phyloP scores from a whole-genome alignment of 305 asterid species.

The Andrographis paniculata region DNA sequence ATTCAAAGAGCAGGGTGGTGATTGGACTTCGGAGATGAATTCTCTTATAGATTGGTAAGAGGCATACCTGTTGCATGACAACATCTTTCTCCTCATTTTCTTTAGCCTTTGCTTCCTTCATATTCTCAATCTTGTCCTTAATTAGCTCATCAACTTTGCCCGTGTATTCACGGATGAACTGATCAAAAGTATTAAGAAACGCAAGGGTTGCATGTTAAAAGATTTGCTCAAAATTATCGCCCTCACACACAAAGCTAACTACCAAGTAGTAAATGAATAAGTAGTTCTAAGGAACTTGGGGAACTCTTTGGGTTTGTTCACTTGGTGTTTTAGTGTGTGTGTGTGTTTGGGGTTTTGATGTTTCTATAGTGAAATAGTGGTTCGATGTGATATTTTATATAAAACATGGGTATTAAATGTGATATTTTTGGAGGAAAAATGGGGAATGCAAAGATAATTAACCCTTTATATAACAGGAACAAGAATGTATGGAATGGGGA shows the following conservation, averaged over 20 bases:
- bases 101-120: conserved; percentile 72
- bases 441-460: no score
- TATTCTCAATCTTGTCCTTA: conserved; percentile 79
- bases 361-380: no score
- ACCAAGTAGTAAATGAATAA: no score
- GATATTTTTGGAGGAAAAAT: no score
- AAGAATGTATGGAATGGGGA: background rate
- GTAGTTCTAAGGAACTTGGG: background rate
- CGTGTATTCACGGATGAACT: conserved; percentile 94
- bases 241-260: no score
- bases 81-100: conserved; percentile 84
- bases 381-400: no score
- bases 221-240: no score
- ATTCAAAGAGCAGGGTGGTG: background rate
- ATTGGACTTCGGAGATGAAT: background rate
- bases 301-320: no score
- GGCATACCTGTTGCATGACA: conserved; percentile 74
- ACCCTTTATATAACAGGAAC: background rate
- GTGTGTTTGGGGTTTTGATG: no score
- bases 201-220: no score
- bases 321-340: no score
- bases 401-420: no score
- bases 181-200: conserved; percentile 21
- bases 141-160: conserved; percentile 94
- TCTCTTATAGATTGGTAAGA: background rate